These are phyloP conservation scores for Circinella minor DNA, from an alignment of 371 early-diverging fungal genomes.

Conservation along the genomic window DNA sequence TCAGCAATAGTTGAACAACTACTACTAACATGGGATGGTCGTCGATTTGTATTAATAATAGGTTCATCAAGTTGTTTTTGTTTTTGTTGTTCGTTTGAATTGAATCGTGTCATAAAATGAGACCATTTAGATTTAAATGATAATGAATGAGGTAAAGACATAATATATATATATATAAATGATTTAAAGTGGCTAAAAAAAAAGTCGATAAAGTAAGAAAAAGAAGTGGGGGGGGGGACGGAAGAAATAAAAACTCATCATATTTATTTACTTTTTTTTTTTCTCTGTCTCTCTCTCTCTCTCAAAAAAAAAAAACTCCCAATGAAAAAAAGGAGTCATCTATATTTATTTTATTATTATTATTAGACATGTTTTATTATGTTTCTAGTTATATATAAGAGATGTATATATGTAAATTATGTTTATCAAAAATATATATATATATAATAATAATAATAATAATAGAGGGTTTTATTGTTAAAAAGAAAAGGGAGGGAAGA, in stretches of 20 bases:
- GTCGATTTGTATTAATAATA: background rate
- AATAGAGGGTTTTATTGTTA: constrained; percentile 7
- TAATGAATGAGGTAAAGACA: background rate
- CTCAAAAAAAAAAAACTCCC: too few relatives aligned
- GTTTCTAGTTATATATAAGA: too few relatives aligned
- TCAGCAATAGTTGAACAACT: constrained; percentile 1
- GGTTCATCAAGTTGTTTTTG: background rate
- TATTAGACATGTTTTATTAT: too few relatives aligned
- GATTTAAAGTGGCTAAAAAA: background rate
- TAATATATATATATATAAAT: background rate
- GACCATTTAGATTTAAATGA: constrained; percentile 11
- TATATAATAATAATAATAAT: background rate
- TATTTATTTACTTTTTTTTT: too few relatives aligned
- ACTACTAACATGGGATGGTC: constrained; percentile 9
- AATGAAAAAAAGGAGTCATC: too few relatives aligned
- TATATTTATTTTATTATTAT: too few relatives aligned
- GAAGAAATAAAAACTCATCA: background rate
- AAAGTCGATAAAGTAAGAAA: background rate
- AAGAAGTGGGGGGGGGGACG: constrained; percentile 4
- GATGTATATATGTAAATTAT: background rate
- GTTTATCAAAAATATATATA: background rate
- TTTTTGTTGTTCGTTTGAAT: background rate
- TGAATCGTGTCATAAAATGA: constrained; percentile 9
- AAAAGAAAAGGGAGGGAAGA: background rate
- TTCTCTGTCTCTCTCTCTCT: too few relatives aligned